Percentiles rank a stretch among this genome's conserved stretches.
These are phyloP conservation scores for Acidiella bohemica DNA, from an alignment of 495 filamentous ascomycete species.

Conservation along the genomic window DNA sequence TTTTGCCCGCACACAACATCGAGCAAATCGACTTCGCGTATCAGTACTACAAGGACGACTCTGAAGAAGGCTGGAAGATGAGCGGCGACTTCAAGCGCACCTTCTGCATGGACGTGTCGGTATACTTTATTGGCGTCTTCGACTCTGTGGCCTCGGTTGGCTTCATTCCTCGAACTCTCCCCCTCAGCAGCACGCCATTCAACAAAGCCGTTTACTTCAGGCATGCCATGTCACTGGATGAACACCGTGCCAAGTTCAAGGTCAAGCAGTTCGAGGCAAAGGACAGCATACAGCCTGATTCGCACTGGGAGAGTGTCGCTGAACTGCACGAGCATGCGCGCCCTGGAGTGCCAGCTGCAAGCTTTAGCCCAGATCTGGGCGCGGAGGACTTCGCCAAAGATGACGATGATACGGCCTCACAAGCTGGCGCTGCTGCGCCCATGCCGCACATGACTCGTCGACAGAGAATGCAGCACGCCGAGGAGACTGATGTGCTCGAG, in stretches of 20 bases:
- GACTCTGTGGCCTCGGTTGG: conserved; percentile 32
- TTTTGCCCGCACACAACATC: conserved; percentile 27
- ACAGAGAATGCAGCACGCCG: background rate
- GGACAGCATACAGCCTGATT: background rate
- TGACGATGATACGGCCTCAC: background rate
- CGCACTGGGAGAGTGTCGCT: background rate
- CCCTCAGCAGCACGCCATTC: conserved; percentile 28
- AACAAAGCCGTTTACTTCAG: conserved; percentile 26
- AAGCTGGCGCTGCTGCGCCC: too few species aligned
- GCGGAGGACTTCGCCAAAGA: too few species aligned
- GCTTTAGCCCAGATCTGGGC: background rate
- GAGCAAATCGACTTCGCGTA: conserved; percentile 31
- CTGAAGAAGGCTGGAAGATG: conserved; percentile 26
- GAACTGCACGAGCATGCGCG: background rate
- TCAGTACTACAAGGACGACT: conserved; percentile 31
- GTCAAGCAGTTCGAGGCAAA: conserved; percentile 23
- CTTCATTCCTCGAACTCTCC: conserved; percentile 28
- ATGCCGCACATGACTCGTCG: too few species aligned
- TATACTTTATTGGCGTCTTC: conserved; percentile 33
- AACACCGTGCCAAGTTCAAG: conserved; percentile 31
- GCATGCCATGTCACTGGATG: conserved; percentile 31
- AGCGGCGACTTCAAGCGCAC: conserved; percentile 30
- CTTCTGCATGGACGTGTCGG: conserved; percentile 30
- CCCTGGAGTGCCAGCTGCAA: background rate
- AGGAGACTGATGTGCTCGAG: conserved; percentile 25